Evolutionary conservation across 768 basidiomycete species (phyloP).

Genomic region (Suillus luteus): DNA sequence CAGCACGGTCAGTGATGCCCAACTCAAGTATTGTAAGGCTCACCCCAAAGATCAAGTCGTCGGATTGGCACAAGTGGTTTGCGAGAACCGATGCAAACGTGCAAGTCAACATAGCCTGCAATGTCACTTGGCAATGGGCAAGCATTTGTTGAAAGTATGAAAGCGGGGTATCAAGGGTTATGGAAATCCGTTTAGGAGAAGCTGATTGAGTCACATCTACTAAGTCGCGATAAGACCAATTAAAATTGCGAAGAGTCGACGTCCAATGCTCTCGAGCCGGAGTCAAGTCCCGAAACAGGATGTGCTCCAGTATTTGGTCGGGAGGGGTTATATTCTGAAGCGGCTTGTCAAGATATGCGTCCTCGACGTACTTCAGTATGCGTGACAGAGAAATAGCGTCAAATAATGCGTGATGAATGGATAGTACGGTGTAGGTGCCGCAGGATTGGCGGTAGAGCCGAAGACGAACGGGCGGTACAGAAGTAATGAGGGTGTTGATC

Average conservation of each 20-base stretch:
- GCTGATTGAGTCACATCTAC: slow-evolving; percentile 8
- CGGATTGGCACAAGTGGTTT: slow-evolving; percentile 21
- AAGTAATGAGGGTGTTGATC: slow-evolving; percentile 25
- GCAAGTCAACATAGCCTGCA: slow-evolving; percentile 33
- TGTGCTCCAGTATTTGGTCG: slow-evolving; percentile 25
- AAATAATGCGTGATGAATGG: slow-evolving; percentile 38
- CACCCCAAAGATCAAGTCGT: slow-evolving; percentile 37
- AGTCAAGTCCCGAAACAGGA: slow-evolving; percentile 18
- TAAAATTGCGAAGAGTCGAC: slow-evolving; percentile 21
- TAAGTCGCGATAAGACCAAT: slow-evolving; percentile 20
- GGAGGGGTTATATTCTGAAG: slow-evolving; percentile 17
- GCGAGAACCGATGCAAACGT: slow-evolving; percentile 32
- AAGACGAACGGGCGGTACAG: slow-evolving; percentile 22
- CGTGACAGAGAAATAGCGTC: slow-evolving; percentile 34
- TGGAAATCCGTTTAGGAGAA: slow-evolving; percentile 17
- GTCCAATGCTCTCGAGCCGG: slow-evolving; percentile 29
- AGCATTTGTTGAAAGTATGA: slow-evolving; percentile 24
- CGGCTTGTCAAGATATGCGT: slow-evolving; percentile 17
- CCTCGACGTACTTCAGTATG: slow-evolving; percentile 32
- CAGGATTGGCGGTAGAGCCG: slow-evolving; percentile 14
- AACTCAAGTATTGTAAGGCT: slow-evolving; percentile 14
- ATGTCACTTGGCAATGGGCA: slow-evolving; percentile 28
- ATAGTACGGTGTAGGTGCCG: slow-evolving; percentile 23
- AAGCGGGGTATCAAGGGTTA: slow-evolving; percentile 20
- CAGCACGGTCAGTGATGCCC: not conserved